A percentile compares a stretch with the other conserved stretches of the same genome.
Evolutionary conservation across 805 yeast genomes (phyloP).

Genomic region (Grigorovia humatica): DNA sequence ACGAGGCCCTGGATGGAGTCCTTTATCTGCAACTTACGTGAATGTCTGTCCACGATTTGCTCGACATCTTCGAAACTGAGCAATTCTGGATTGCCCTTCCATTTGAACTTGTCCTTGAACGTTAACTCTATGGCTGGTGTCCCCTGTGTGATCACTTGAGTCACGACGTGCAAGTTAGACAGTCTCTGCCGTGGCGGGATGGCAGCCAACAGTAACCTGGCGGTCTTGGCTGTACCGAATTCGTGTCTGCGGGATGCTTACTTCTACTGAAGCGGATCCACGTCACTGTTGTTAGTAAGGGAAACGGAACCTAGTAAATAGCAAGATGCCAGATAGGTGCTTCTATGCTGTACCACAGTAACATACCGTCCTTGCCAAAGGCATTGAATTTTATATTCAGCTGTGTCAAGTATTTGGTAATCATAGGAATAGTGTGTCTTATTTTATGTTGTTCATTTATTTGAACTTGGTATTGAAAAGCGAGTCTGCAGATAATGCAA

Average conservation of each 20-base stretch:
- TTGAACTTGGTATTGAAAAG: background rate
- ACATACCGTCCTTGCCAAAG: slow-evolving; percentile 49
- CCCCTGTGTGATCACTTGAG: slow-evolving; percentile 46
- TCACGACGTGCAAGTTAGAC: slow-evolving; percentile 46
- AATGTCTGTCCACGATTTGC: slow-evolving; percentile 66
- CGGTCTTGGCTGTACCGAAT: slow-evolving; percentile 46
- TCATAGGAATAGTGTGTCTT: slow-evolving; percentile 39
- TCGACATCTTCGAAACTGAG: slow-evolving; percentile 45
- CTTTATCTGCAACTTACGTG: slow-evolving; percentile 63
- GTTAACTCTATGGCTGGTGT: slow-evolving; percentile 62
- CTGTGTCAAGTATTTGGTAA: slow-evolving; percentile 78
- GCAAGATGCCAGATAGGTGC: too few species aligned
- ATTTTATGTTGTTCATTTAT: background rate
- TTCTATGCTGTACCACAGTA: background rate
- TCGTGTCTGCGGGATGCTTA: background rate
- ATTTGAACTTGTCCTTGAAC: slow-evolving; percentile 66
- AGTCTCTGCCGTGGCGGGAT: slow-evolving; percentile 68
- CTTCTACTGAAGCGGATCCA: background rate
- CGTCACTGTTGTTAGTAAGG: background rate
- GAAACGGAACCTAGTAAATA: too few species aligned
- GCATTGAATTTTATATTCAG: slow-evolving; percentile 76
- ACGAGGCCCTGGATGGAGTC: slow-evolving; percentile 44
- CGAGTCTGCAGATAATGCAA: too few species aligned
- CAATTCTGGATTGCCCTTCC: slow-evolving; percentile 52
- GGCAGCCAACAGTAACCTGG: slow-evolving; percentile 67